A percentile compares a stretch with the other conserved stretches of the same genome.
These are phyloP conservation scores for Carex arenaria DNA, from an alignment of 202 grass and related monocot genomes.

Conservation along the genomic window DNA sequence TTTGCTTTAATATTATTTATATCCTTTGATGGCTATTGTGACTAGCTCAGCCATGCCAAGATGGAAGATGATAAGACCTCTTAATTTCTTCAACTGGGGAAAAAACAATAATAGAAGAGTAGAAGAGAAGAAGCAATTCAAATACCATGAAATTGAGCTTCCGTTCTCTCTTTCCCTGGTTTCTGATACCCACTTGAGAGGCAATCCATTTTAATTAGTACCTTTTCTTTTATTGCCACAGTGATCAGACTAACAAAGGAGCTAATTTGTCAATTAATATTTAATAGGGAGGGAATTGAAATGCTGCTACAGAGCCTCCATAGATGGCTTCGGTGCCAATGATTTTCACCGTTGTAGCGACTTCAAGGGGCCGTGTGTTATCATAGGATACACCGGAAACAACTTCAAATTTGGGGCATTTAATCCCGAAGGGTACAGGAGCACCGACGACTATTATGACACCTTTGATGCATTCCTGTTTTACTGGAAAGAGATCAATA, in stretches of 20 bases:
- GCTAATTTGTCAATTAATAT: background rate
- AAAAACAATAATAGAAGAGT: slow-evolving; percentile 25
- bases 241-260: background rate
- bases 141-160: slow-evolving; percentile 55
- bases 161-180: slow-evolving; percentile 71
- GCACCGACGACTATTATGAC: slow-evolving; percentile 96
- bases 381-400: slow-evolving; percentile 42
- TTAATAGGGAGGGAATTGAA: slow-evolving; percentile 49
- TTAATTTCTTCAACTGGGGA: slow-evolving; percentile 56
- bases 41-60: slow-evolving; percentile 31
- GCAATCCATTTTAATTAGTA: slow-evolving; percentile 1
- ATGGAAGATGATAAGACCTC: slow-evolving; percentile 27
- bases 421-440: slow-evolving; percentile 81
- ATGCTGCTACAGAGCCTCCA: slow-evolving; percentile 77
- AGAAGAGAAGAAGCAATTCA: slow-evolving; percentile 22
- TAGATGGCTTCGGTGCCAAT: slow-evolving; percentile 65
- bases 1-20: background rate
- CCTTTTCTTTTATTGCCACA: background rate
- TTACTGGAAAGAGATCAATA: slow-evolving; percentile 39
- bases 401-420: slow-evolving; percentile 72
- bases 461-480: slow-evolving; percentile 84
- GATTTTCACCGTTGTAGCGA: slow-evolving; percentile 74
- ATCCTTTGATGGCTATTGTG: slow-evolving; percentile 27
- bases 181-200: slow-evolving; percentile 61
- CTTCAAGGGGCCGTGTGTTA: slow-evolving; percentile 90